These are phyloP conservation scores for Coemansia sp. DNA, from an alignment of 192 early-diverging fungal species.

Conservation along the genomic window DNA sequence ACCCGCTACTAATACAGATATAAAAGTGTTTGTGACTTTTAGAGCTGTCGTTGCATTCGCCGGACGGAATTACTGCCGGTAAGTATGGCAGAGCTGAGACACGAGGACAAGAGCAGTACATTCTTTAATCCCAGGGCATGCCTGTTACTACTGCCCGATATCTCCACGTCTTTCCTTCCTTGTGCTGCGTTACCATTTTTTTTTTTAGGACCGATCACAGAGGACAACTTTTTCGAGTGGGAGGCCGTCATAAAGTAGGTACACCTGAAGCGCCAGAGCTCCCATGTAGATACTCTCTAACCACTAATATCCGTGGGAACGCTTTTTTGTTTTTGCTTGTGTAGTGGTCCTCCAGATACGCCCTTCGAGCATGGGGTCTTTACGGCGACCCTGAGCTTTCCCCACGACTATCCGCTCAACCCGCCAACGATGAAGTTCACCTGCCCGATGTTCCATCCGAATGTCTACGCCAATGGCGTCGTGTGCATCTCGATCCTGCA, in stretches of 20 bases:
- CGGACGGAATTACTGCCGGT: constrained; percentile 93
- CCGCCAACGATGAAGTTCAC: constrained; percentile 98
- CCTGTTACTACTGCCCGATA: constrained; percentile 1
- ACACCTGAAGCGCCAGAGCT: neutral
- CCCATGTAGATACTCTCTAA: no score
- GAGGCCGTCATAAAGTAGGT: constrained; percentile 44
- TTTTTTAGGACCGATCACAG: constrained; percentile 69
- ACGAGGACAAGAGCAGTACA: constrained; percentile 6
- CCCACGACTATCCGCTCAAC: constrained; percentile 93
- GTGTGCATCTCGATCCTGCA: constrained; percentile 99
- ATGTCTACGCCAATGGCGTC: constrained; percentile 93
- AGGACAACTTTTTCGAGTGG: constrained; percentile 67
- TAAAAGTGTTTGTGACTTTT: constrained; percentile 8
- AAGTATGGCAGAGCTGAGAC: constrained; percentile 21
- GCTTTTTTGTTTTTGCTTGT: neutral
- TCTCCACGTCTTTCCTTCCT: neutral
- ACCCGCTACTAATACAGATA: neutral
- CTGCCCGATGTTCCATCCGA: constrained; percentile 94
- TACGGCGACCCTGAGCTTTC: constrained; percentile 85
- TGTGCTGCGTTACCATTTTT: neutral
- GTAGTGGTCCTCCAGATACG: constrained; percentile 88
- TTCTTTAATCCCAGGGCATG: constrained; percentile 20
- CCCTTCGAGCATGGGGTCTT: constrained; percentile 97
- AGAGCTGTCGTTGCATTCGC: constrained; percentile 88
- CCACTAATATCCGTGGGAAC: no score